Evolutionary conservation across 2,329 filamentous ascomycete species (phyloP).

Genomic region (Fusarium sp.): DNA sequence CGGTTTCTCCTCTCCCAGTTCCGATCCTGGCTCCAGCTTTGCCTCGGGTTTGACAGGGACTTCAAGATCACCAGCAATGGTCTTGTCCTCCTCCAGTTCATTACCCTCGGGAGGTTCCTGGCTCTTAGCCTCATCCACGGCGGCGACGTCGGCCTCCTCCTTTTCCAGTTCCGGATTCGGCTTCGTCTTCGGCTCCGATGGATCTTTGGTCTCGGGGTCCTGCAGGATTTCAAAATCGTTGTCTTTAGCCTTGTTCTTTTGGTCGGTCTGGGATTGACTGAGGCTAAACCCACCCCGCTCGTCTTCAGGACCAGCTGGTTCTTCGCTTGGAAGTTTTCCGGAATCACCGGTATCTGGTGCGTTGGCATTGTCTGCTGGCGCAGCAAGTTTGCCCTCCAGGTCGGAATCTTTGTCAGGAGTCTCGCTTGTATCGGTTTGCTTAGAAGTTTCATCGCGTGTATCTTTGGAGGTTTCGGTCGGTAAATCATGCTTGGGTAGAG

Average conservation of each 20-base stretch:
- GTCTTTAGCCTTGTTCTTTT: constrained; percentile 53
- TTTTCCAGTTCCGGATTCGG: constrained; percentile 46
- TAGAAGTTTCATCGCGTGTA: constrained; percentile 26
- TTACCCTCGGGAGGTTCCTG: constrained; percentile 35
- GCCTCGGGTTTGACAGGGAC: constrained; percentile 33
- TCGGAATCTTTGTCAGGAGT: constrained; percentile 6
- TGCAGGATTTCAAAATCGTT: constrained; percentile 48
- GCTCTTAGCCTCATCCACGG: constrained; percentile 42
- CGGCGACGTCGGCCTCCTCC: constrained; percentile 43
- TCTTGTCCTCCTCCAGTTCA: constrained; percentile 36
- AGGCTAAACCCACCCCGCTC: constrained; percentile 49
- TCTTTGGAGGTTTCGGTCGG: constrained; percentile 21
- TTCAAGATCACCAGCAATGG: constrained; percentile 32
- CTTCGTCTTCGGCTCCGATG: constrained; percentile 43
- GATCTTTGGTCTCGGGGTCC: constrained; percentile 45
- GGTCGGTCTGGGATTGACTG: constrained; percentile 50
- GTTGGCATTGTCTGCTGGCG: constrained; percentile 28
- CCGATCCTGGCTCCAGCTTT: constrained; percentile 36
- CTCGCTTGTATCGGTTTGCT: constrained; percentile 37
- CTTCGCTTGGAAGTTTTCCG: constrained; percentile 43
- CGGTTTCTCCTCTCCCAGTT: constrained; percentile 37
- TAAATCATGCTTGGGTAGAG: constrained; percentile 20
- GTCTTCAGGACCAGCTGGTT: constrained; percentile 48
- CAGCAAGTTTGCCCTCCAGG: constrained; percentile 20
- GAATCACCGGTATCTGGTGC: constrained; percentile 33